Percentiles rank a stretch among this genome's conserved stretches.
phyloP scores from a whole-genome alignment of 2,329 filamentous ascomycete genomes.

The Stemphylium beticola region DNA sequence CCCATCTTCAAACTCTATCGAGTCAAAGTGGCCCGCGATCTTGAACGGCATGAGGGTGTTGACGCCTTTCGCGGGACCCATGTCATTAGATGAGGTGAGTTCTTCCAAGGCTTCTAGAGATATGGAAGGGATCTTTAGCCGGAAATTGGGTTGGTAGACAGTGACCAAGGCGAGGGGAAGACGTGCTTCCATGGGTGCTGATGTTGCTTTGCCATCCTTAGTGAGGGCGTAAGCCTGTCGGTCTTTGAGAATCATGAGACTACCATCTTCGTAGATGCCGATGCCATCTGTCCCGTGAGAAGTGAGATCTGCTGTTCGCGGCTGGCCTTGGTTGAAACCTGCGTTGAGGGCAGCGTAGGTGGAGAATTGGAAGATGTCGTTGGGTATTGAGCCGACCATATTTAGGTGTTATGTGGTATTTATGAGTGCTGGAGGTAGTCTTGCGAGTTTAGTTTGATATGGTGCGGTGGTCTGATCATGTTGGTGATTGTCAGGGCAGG shows the following conservation, averaged over 20 bases:
- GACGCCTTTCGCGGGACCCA: conserved; percentile 31
- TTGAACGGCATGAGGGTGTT: conserved; percentile 52
- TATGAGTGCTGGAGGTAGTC: not conserved
- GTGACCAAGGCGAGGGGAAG: conserved; percentile 53
- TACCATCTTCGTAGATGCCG: conserved; percentile 51
- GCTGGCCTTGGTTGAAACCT: conserved; percentile 45
- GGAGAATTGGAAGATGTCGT: conserved; percentile 55
- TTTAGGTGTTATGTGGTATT: not conserved
- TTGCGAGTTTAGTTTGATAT: not conserved
- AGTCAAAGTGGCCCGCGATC: conserved; percentile 46
- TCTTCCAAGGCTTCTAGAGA: conserved; percentile 27
- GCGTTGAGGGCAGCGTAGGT: conserved; percentile 46
- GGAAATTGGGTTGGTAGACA: conserved; percentile 47
- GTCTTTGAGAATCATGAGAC: conserved; percentile 47
- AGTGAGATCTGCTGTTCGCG: conserved; percentile 46
- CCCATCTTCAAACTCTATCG: conserved; percentile 34
- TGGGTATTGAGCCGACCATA: conserved; percentile 51
- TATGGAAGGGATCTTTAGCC: conserved; percentile 30
- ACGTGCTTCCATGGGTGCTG: conserved; percentile 41
- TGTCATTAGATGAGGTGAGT: conserved; percentile 19
- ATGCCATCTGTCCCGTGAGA: conserved; percentile 53
- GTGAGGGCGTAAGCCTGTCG: conserved; percentile 43
- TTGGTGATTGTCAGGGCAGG: not conserved
- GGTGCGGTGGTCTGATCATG: conserved; percentile 42
- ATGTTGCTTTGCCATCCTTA: conserved; percentile 36